Conservation (phyloP, 73 alveolate species). For the Symbiodinium natans region DNA sequence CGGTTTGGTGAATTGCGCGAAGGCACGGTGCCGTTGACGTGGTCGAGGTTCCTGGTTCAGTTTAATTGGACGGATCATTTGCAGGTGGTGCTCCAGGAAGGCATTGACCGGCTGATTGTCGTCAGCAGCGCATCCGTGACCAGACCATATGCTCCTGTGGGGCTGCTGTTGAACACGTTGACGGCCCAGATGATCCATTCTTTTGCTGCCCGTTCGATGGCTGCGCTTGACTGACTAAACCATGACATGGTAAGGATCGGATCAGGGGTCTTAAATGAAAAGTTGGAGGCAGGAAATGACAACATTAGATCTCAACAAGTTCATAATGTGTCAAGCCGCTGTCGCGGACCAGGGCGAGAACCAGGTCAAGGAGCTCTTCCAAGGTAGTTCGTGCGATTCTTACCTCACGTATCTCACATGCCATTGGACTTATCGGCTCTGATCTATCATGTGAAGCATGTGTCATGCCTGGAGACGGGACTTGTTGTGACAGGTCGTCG, state of each 20-base stretch:
- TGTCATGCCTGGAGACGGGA: neutral
- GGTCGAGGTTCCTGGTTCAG: neutral
- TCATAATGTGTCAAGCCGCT: neutral
- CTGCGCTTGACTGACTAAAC: too few relatives aligned
- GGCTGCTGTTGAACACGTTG: constrained; percentile 42
- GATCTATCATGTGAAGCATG: neutral
- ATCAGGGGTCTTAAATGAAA: constrained; percentile 61
- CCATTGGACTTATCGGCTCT: neutral
- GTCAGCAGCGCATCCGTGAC: constrained; percentile 83
- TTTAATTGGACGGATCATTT: neutral
- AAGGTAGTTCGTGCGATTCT: neutral
- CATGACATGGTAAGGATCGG: constrained; percentile 59
- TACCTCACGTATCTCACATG: neutral
- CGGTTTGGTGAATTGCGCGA: constrained; percentile 64
- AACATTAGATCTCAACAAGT: neutral
- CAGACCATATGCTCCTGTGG: constrained; percentile 82
- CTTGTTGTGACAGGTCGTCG: constrained; percentile 19
- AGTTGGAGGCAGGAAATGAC: constrained; percentile 28
- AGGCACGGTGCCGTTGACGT: neutral
- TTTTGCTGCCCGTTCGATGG: too few relatives aligned
- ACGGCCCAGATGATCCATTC: neutral
- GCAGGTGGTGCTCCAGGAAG: constrained; percentile 33
- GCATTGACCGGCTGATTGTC: constrained; percentile 39
- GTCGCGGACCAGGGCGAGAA: constrained; percentile 47
- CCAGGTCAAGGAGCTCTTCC: constrained; percentile 26